Base-by-base conservation (phyloP, 768 basidiomycete species). In the Lentinula detonsa region DNA sequence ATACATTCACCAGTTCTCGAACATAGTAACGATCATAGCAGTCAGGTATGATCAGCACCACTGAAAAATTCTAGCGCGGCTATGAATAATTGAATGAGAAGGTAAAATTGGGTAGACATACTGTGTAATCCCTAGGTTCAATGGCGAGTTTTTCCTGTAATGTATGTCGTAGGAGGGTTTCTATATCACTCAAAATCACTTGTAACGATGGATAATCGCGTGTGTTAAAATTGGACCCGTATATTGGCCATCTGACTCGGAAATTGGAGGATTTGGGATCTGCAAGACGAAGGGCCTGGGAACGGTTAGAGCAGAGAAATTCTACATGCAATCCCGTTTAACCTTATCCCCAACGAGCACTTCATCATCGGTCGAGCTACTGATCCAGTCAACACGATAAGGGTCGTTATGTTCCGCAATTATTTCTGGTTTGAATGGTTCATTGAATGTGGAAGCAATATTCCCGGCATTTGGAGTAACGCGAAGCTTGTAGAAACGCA, bases 1-100 rank as follows among this genome's bases (percentile, higher is more conserved):
- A 74, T 9, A 96, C 71, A 62, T 89, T 82, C 6, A 85, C 79
- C 66, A 95, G 77, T 61, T 90, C 88, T 62, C 86, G 85, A 59
- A 98, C 85, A 68, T 96, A 98, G 10, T 80, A 71, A 57, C 91
- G 82, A 60, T 96, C 92, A 67, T 91, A 93, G 65, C 93, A 86
- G 71, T 99, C 97, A 6, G 97, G 95, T 23, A 98, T 86, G 35
- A 98, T 85, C 4, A 99, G 80, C 40, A 98, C 80, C 11, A 89
- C 87, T 2, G 93, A 95, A 72, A 89, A 91, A 61, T 91, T 84
- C 95, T 98, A 40, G 4, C 59, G 13, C 23, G 50, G 35, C 55
- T 28, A 55, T 64, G 48, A 21, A 28, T 23, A 48, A 18, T 48
- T 53, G 23, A 45, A 59, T 42, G 11, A 43, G 39, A 28, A 8